Conservation (phyloP, 306 rosid genomes). For the Cucumis melo region DNA sequence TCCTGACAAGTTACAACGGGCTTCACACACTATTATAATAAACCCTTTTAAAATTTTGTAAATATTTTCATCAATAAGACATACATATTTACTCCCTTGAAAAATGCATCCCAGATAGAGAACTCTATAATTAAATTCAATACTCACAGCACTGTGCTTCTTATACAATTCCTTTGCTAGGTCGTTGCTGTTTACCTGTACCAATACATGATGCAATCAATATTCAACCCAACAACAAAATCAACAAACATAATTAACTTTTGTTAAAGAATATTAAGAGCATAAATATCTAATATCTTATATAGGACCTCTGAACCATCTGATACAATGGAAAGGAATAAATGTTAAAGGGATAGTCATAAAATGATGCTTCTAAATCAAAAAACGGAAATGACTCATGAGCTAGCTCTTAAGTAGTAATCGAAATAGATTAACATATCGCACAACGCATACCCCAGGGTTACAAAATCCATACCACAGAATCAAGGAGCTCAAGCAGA, state of each 20-base stretch:
- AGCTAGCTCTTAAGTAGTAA: no score
- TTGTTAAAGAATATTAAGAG: neutral
- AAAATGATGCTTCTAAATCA: no score
- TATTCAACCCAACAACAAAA: conserved; percentile 9
- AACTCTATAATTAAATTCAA: conserved; percentile 10
- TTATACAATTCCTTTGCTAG: conserved; percentile 87
- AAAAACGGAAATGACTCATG: no score
- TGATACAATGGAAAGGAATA: no score
- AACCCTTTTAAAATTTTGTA: neutral
- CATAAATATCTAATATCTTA: neutral
- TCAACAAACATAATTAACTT: neutral
- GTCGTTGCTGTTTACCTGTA: conserved; percentile 77
- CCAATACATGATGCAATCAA: conserved; percentile 19
- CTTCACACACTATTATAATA: neutral
- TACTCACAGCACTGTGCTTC: conserved; percentile 84
- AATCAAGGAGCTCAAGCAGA: conserved; percentile 77
- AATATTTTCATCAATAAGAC: neutral
- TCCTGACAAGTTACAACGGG: neutral
- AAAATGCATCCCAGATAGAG: neutral
- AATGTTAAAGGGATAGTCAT: no score
- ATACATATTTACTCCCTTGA: neutral
- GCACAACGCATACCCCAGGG: neutral
- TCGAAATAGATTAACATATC: neutral
- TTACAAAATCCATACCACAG: conserved; percentile 39
- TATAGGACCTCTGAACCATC: neutral